Conservation (phyloP, 2,329 filamentous ascomycete species). For the Fusarium papillatum region DNA sequence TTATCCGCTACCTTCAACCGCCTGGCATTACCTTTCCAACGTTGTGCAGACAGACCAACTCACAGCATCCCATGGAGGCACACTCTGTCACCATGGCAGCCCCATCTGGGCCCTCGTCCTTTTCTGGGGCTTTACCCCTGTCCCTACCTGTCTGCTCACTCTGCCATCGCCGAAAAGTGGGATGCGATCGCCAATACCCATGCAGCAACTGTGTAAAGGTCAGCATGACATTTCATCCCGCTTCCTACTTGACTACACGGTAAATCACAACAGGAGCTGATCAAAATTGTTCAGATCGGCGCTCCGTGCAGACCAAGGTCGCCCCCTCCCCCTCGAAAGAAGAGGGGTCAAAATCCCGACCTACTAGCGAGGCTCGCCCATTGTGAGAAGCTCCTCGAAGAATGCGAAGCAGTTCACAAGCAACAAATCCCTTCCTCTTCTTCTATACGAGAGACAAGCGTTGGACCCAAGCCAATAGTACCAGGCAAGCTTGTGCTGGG, state of each 20-base stretch:
- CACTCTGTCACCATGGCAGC: background rate
- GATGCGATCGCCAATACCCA: background rate
- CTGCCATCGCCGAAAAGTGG: background rate
- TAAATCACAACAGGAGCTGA: background rate
- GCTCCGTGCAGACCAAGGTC: background rate
- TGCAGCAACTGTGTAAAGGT: background rate
- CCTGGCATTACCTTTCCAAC: no score
- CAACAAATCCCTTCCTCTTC: background rate
- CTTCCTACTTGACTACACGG: background rate
- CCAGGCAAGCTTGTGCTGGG: background rate
- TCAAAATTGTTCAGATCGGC: background rate
- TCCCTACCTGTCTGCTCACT: background rate
- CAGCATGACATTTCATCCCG: background rate
- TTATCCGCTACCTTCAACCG: background rate
- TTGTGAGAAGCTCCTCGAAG: background rate
- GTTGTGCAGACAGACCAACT: background rate
- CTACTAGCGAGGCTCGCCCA: background rate
- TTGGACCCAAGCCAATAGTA: background rate
- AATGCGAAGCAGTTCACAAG: background rate
- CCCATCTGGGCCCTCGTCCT: background rate
- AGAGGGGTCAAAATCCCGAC: background rate
- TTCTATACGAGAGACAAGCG: background rate
- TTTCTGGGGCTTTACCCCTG: background rate
- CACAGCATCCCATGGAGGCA: background rate
- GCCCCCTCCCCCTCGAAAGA: background rate